Evolutionary conservation across 2,329 filamentous ascomycete species (phyloP).

Genomic region (Lecanicillium sp.): DNA sequence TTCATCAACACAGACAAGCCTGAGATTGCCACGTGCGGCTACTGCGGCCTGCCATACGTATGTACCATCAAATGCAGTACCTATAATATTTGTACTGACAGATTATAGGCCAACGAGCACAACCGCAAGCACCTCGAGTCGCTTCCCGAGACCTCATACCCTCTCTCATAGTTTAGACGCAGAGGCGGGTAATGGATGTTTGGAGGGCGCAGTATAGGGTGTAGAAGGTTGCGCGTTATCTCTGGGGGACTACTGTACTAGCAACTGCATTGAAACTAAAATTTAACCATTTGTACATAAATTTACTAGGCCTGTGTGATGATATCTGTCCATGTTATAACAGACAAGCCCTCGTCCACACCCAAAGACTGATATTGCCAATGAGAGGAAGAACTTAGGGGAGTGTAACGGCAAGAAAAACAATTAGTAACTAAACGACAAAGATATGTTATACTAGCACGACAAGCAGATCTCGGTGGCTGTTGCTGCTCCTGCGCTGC

Average conservation of each 20-base stretch:
- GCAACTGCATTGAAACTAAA: constrained; percentile 3
- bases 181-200: background rate
- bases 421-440: too few relatives aligned
- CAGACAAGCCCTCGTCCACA: too few relatives aligned
- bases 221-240: background rate
- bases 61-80: constrained; percentile 23
- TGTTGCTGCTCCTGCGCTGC: too few relatives aligned
- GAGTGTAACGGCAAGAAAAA: too few relatives aligned
- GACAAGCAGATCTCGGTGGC: too few relatives aligned
- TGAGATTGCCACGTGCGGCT: constrained; percentile 81
- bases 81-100: constrained; percentile 8
- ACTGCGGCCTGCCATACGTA: constrained; percentile 92
- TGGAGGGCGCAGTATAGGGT: too few relatives aligned
- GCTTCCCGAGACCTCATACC: constrained; percentile 72
- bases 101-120: constrained; percentile 73
- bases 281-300: constrained; percentile 7
- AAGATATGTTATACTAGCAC: too few relatives aligned
- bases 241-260: background rate
- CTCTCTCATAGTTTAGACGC: constrained; percentile 47
- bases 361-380: too few relatives aligned
- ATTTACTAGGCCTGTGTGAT: background rate
- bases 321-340: too few relatives aligned
- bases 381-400: too few relatives aligned
- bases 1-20: constrained; percentile 99
- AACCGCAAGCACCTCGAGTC: constrained; percentile 79